Evolutionary conservation across 1,284 basidiomycete genomes (phyloP).

Genomic region (Ceratobasidium sp.): DNA sequence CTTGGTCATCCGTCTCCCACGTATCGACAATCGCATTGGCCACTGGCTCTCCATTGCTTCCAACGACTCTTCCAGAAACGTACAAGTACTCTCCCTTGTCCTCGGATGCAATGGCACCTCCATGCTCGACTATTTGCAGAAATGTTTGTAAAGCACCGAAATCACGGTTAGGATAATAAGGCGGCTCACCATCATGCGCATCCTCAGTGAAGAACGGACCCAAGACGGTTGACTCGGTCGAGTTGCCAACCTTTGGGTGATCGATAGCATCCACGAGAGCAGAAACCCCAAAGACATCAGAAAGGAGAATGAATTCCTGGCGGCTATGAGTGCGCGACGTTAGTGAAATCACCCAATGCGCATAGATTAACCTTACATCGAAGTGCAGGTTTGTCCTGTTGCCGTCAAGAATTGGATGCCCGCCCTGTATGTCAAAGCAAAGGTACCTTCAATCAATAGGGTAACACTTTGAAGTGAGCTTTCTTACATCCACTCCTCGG

Average conservation of each 20-base stretch:
- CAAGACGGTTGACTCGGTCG: conserved; percentile 77
- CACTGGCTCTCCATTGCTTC: conserved; percentile 72
- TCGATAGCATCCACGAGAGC: conserved; percentile 79
- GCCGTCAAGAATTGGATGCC: conserved; percentile 78
- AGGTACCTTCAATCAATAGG: conserved; percentile 11
- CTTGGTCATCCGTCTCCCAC: conserved; percentile 81
- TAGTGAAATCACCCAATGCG: not conserved
- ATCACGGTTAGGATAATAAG: not conserved
- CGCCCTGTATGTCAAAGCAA: conserved; percentile 46
- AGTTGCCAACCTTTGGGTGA: conserved; percentile 68
- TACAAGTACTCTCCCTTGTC: conserved; percentile 84
- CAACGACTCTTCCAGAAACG: conserved; percentile 72
- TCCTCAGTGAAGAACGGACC: conserved; percentile 88
- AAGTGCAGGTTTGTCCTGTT: conserved; percentile 73
- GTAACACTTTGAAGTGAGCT: not conserved
- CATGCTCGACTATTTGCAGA: conserved; percentile 57
- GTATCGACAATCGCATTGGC: conserved; percentile 74
- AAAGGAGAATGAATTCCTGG: conserved; percentile 85
- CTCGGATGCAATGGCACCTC: conserved; percentile 75
- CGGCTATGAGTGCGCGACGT: conserved; percentile 49
- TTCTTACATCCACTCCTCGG: conserved; percentile 80
- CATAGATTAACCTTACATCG: conserved; percentile 49
- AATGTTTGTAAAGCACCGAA: not conserved
- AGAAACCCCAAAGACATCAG: conserved; percentile 79
- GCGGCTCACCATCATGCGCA: conserved; percentile 66